These are phyloP conservation scores for Monosporascus sp. DNA, from an alignment of 2,329 filamentous ascomycete species.

Conservation along the genomic window DNA sequence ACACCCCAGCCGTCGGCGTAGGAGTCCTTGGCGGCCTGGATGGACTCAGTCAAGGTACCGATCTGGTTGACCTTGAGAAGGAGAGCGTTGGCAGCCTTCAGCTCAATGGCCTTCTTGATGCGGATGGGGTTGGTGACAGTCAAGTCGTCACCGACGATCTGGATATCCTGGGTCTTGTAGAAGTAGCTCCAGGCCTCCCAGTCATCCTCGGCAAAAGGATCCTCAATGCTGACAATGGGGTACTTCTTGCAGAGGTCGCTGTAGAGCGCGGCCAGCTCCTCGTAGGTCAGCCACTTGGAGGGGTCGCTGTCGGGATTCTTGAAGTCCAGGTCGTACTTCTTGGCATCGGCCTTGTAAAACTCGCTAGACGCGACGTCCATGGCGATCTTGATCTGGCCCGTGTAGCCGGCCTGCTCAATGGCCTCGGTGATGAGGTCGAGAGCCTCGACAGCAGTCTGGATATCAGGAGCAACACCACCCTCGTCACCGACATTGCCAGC, in stretches of 20 bases:
- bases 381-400: conserved; percentile 92
- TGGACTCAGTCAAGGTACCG: conserved; percentile 95
- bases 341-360: conserved; percentile 95
- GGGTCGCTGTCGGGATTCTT: conserved; percentile 98
- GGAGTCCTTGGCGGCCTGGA: conserved; percentile 98
- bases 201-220: conserved; percentile 99
- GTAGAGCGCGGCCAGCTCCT: conserved; percentile 93
- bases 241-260: conserved; percentile 85
- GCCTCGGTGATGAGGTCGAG: conserved; percentile 92
- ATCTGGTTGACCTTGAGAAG: conserved; percentile 99
- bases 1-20: conserved; percentile 95
- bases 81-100: conserved; percentile 97
- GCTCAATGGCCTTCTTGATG: conserved; percentile 99
- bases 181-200: conserved; percentile 99
- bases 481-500: conserved; percentile 99
- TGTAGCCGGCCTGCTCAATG: conserved; percentile 94
- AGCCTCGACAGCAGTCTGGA: conserved; percentile 93
- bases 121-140: conserved; percentile 98
- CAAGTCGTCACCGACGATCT: conserved; percentile 97
- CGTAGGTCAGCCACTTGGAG: conserved; percentile 97
- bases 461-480: conserved; percentile 98
- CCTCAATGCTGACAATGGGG: conserved; percentile 97
- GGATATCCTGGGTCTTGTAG: conserved; percentile 97
- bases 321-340: conserved; percentile 99
- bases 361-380: conserved; percentile 99